These are phyloP conservation scores for Stephanodiscus minutulus DNA, from an alignment of 108 stramenopile species.

Conservation along the genomic window DNA sequence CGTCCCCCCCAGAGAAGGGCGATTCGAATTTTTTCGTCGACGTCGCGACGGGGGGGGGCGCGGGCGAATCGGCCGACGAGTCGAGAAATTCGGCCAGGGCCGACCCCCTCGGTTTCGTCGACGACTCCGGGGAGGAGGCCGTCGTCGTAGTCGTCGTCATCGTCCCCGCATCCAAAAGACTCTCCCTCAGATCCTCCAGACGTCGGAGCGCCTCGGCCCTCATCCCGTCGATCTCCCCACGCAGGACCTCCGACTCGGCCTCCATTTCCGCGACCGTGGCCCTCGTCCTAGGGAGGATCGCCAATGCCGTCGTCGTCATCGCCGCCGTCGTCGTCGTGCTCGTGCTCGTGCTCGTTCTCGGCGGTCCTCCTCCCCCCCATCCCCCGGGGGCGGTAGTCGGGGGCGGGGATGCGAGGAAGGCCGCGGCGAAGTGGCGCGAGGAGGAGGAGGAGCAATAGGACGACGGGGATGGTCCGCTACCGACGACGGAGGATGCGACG, in stretches of 20 bases:
- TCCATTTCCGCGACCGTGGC: conserved; percentile 39
- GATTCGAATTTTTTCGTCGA: conserved; percentile 3
- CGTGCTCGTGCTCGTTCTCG: too few relatives aligned
- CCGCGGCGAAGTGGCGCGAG: neutral
- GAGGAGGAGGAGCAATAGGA: neutral
- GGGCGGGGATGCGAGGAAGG: neutral
- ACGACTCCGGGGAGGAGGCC: neutral
- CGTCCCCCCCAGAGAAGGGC: neutral
- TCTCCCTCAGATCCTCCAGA: conserved; percentile 54
- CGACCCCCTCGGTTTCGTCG: conserved; percentile 14
- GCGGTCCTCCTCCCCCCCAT: too few relatives aligned
- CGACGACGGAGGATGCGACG: neutral
- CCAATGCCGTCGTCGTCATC: neutral
- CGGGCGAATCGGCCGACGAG: neutral
- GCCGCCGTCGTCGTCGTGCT: neutral
- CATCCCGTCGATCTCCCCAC: conserved; percentile 67
- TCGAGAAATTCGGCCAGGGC: conserved; percentile 16
- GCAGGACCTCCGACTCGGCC: conserved; percentile 48
- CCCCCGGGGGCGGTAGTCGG: neutral
- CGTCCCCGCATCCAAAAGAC: conserved; percentile 31
- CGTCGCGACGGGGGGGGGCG: neutral
- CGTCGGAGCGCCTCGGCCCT: conserved; percentile 62
- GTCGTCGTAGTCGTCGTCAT: too few relatives aligned
- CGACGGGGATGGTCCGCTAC: neutral
- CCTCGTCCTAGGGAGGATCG: too few relatives aligned